Evolutionary conservation across 768 basidiomycete species (phyloP).

Genomic region (Rhizopogon vulgaris): DNA sequence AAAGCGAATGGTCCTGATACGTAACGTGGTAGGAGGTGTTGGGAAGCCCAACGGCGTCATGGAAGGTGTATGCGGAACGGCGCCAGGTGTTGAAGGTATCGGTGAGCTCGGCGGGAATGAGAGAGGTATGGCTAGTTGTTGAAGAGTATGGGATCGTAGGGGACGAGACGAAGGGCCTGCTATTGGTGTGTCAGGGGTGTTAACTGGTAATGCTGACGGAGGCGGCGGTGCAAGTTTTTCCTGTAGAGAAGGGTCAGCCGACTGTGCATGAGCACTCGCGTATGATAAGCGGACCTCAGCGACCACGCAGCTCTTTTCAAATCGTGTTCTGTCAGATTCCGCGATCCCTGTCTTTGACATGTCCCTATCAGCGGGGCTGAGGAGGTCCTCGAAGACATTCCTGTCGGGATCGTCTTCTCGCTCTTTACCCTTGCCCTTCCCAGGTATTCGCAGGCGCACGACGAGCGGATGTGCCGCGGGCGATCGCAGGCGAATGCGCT

Average conservation of each 20-base stretch:
- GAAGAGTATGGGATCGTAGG: constrained; percentile 50
- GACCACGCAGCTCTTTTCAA: constrained; percentile 61
- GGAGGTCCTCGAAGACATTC: constrained; percentile 81
- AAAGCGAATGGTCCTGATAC: constrained; percentile 86
- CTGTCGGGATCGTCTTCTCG: constrained; percentile 54
- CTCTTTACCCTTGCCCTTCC: constrained; percentile 65
- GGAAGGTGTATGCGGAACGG: constrained; percentile 28
- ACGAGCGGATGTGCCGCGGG: constrained; percentile 29
- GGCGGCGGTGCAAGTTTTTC: constrained; percentile 43
- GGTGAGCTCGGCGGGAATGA: constrained; percentile 27
- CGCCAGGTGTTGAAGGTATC: constrained; percentile 30
- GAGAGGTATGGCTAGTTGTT: constrained; percentile 29
- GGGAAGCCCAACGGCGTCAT: constrained; percentile 23
- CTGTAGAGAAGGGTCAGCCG: constrained; percentile 25
- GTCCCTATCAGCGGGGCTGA: constrained; percentile 65
- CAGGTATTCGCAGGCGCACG: constrained; percentile 50
- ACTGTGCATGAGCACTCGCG: neutral
- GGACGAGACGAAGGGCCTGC: constrained; percentile 58
- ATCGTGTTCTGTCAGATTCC: constrained; percentile 57
- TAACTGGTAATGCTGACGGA: constrained; percentile 25
- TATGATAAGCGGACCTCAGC: constrained; percentile 58
- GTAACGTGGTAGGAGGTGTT: constrained; percentile 35
- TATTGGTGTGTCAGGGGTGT: constrained; percentile 30
- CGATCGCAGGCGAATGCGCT: constrained; percentile 37
- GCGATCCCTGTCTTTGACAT: constrained; percentile 60